Base-by-base conservation (phyloP, 2,329 filamentous ascomycete genomes). In the Pseudogymnoascus sp. region DNA sequence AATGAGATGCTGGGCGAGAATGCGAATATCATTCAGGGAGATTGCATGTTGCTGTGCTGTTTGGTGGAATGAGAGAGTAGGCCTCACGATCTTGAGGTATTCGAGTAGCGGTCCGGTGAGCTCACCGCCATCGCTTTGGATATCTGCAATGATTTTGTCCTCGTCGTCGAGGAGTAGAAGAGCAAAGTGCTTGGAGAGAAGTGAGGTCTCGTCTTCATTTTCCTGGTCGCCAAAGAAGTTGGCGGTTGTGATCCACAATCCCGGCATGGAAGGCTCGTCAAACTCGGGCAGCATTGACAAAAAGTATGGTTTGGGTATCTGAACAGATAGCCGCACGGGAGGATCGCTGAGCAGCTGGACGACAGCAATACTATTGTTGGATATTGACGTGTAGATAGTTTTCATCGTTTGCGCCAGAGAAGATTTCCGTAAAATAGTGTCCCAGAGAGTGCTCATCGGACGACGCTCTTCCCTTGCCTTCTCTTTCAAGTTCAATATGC, bases 1-100 rank as follows among this genome's bases (percentile, higher is more conserved):
- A 65, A 97, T 92, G 66, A 99, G 88, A 77, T 97, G 95, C 63
- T 91, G 89, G 8, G 93, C 92, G 65, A 96, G 90, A 68, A 91
- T 88, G 66, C 93, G 88, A 66, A 97, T 88, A 68, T 96, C 90
- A 33, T 85, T 82, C 1, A 95, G 81, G 3, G 89, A 87, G 61
- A 97, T 88, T 18, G 87, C 83, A 60, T 89, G 85, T 67, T 82
- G 84, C 67, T 87, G 83, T 14, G 88, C 85, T 61, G 91, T 84
- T 72, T 93, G 90, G 62, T 85, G 78, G 72, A 89, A 87, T 77
- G 86, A 88, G 66, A 85, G 77, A 9, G 83, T 88, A 8, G 87
- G 86, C 69, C 82, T 90, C 68, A 81, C 93, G 66, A 91, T 83
- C 65, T 89, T 86, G 37, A 90, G 88, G 74, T 93, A 92, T 73